Percentiles rank a stretch among this genome's conserved stretches.
Evolutionary conservation across 805 yeast genomes (phyloP).

Genomic region (Wickerhamomyces rabaulensis): DNA sequence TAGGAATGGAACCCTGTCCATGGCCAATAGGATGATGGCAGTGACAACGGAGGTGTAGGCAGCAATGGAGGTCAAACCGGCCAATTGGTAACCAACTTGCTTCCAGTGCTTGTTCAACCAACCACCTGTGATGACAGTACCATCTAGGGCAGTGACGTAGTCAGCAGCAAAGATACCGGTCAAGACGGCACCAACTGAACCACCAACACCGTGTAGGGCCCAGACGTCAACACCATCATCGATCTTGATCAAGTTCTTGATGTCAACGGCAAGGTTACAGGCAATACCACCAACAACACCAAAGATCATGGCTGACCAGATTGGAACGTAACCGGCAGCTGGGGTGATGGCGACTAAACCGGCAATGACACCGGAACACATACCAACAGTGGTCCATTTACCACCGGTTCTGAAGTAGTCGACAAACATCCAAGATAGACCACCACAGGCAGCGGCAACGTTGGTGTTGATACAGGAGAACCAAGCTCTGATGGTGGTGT

Average conservation of each 20-base stretch:
- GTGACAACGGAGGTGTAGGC: constrained; percentile 76
- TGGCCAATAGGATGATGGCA: constrained; percentile 53
- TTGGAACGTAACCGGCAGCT: constrained; percentile 94
- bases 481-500: constrained; percentile 88
- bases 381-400: constrained; percentile 90
- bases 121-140: constrained; percentile 71
- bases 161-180: constrained; percentile 93
- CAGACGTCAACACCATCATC: constrained; percentile 96
- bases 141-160: constrained; percentile 82
- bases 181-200: constrained; percentile 72
- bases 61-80: constrained; percentile 66
- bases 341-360: constrained; percentile 96
- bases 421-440: constrained; percentile 88
- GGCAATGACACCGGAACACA: constrained; percentile 90
- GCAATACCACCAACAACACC: constrained; percentile 73
- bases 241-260: constrained; percentile 64
- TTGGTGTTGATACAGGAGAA: constrained; percentile 92
- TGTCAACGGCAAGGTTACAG: constrained; percentile 82
- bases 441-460: constrained; percentile 91
- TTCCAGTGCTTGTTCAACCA: constrained; percentile 80
- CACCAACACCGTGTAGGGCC: constrained; percentile 93
- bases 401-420: constrained; percentile 79
- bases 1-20: constrained; percentile 77
- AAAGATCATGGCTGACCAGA: constrained; percentile 80
- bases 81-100: constrained; percentile 86